Conservation (phyloP, 2,329 filamentous ascomycete species). For the Trichoderma guizhouense region DNA sequence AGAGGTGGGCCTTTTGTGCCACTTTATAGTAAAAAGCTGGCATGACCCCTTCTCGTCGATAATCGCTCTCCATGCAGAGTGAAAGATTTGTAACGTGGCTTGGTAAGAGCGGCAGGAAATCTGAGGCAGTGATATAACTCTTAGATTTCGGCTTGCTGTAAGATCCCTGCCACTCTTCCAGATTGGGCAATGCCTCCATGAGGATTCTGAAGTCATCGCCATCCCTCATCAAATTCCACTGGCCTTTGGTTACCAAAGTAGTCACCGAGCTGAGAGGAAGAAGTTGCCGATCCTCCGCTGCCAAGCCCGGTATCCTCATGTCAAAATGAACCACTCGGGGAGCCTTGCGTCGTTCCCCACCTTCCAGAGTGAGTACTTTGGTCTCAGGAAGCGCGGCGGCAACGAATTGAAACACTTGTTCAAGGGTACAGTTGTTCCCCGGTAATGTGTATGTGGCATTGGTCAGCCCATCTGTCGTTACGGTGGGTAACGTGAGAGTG, state of each 20-base stretch:
- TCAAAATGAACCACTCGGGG: conserved; percentile 54
- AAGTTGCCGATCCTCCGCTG: conserved; percentile 34
- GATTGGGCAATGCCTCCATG: conserved; percentile 59
- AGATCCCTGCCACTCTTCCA: conserved; percentile 61
- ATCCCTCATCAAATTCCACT: conserved; percentile 71
- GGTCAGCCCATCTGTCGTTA: conserved; percentile 55
- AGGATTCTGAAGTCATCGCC: conserved; percentile 61
- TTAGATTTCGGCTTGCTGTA: conserved; percentile 72
- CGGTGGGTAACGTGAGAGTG: conserved; percentile 46
- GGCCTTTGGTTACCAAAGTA: conserved; percentile 69
- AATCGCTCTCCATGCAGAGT: conserved; percentile 69
- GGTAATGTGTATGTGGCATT: conserved; percentile 58
- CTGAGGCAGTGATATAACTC: conserved; percentile 67
- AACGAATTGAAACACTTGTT: conserved; percentile 66
- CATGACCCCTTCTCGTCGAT: conserved; percentile 60
- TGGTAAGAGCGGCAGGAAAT: conserved; percentile 58
- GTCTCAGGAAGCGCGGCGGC: conserved; percentile 56
- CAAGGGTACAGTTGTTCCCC: conserved; percentile 64
- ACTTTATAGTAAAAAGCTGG: conserved; percentile 61
- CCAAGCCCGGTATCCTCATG: conserved; percentile 22
- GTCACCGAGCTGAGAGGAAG: conserved; percentile 54
- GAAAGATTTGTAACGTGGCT: conserved; percentile 59
- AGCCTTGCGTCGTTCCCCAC: conserved; percentile 73
- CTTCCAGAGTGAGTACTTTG: conserved; percentile 68
- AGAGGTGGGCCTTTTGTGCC: conserved; percentile 60